Percentiles rank a stretch among this genome's conserved stretches.
Evolutionary conservation across 108 stramenopile species (phyloP).

Genomic region (Chaetoceros tenuissimus): DNA sequence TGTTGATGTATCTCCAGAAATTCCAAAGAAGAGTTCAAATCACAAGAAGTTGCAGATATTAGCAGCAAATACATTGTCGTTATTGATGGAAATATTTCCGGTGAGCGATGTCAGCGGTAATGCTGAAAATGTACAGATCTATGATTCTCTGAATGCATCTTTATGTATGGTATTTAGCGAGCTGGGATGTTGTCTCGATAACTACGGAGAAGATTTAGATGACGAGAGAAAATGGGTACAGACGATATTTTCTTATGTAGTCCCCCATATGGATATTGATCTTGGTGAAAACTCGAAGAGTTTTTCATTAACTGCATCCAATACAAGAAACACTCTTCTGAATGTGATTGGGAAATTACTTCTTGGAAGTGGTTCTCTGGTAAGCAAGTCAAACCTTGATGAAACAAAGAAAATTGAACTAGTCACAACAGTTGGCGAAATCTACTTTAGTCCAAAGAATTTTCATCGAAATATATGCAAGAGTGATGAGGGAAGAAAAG

Average conservation of each 20-base stretch:
- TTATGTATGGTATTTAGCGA: background rate
- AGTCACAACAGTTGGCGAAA: background rate
- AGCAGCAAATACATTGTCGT: background rate
- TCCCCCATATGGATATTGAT: background rate
- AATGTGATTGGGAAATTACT: background rate
- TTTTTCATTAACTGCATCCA: no score
- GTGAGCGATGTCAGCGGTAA: background rate
- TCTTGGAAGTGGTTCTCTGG: background rate
- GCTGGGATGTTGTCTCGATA: background rate
- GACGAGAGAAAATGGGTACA: background rate
- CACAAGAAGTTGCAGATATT: background rate
- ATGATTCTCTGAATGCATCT: background rate
- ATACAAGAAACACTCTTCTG: background rate
- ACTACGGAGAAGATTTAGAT: background rate
- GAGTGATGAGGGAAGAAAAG: background rate
- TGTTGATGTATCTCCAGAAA: background rate
- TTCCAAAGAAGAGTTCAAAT: background rate
- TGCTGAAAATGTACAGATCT: background rate
- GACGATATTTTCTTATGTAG: background rate
- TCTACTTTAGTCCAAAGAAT: background rate
- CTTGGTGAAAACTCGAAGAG: background rate
- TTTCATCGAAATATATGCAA: background rate
- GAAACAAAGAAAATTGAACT: background rate
- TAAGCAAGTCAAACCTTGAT: background rate
- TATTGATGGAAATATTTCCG: background rate